A percentile compares a stretch with the other conserved stretches of the same genome.
These are phyloP conservation scores for Ramularia collo-cygni DNA, from an alignment of 2,329 filamentous ascomycete species.

Conservation along the genomic window DNA sequence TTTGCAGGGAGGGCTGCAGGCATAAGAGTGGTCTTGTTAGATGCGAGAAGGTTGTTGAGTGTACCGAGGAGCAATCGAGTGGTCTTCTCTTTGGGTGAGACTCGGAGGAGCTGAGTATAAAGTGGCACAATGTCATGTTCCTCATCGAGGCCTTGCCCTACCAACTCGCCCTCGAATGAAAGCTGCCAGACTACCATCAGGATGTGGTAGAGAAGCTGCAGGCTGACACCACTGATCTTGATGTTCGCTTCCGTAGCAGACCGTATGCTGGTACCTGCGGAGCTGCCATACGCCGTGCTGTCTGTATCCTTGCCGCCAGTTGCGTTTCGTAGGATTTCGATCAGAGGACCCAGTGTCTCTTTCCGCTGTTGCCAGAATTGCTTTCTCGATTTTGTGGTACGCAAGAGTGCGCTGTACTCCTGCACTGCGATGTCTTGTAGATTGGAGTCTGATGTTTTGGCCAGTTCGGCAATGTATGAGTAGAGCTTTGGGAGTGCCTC, in stretches of 20 bases:
- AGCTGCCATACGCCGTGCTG: slow-evolving; percentile 41
- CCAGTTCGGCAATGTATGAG: slow-evolving; percentile 75
- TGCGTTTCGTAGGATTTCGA: slow-evolving; percentile 70
- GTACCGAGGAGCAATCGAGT: slow-evolving; percentile 86
- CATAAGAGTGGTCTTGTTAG: slow-evolving; percentile 61
- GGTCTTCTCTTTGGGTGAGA: slow-evolving; percentile 97
- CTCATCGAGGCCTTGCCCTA: slow-evolving; percentile 76
- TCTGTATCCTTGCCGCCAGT: slow-evolving; percentile 67
- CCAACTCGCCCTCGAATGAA: slow-evolving; percentile 70
- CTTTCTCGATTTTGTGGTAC: slow-evolving; percentile 64
- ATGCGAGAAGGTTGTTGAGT: slow-evolving; percentile 76
- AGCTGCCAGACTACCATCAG: slow-evolving; percentile 93
- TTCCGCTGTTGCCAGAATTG: slow-evolving; percentile 88
- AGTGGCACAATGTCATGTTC: slow-evolving; percentile 89
- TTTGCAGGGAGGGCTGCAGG: slow-evolving; percentile 81
- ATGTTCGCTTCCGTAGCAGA: slow-evolving; percentile 62
- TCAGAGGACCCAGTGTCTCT: slow-evolving; percentile 73
- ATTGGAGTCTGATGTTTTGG: slow-evolving; percentile 78
- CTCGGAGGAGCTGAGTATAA: slow-evolving; percentile 82
- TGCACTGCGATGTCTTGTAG: slow-evolving; percentile 94
- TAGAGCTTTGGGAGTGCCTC: slow-evolving; percentile 76
- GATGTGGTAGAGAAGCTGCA: slow-evolving; percentile 91
- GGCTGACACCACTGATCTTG: slow-evolving; percentile 63
- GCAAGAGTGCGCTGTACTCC: slow-evolving; percentile 77
- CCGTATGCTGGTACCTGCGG: slow-evolving; percentile 26